These are phyloP conservation scores for Aphanocladium album DNA, from an alignment of 2,329 filamentous ascomycete genomes.

Conservation along the genomic window DNA sequence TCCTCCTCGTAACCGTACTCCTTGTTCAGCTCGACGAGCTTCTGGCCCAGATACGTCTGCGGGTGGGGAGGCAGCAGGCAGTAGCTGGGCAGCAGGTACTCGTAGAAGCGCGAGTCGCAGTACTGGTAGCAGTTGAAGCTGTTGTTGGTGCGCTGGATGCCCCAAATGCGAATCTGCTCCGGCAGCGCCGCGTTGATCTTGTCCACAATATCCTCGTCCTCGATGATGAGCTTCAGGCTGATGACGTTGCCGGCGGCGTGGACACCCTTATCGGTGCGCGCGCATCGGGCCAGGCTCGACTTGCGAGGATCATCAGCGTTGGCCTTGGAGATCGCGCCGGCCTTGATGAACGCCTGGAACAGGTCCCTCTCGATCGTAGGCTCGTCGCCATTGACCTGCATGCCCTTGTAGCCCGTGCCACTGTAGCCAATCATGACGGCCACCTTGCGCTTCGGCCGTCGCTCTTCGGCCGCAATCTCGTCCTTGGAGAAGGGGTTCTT, in stretches of 20 bases:
- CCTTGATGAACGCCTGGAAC: conserved; percentile 84
- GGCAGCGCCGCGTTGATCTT: conserved; percentile 86
- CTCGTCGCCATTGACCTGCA: conserved; percentile 80
- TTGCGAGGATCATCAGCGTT: conserved; percentile 97
- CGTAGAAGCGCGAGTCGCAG: conserved; percentile 94
- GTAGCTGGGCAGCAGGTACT: conserved; percentile 93
- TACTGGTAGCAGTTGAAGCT: conserved; percentile 92
- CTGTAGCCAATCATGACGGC: conserved; percentile 94
- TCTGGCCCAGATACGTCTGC: conserved; percentile 76
- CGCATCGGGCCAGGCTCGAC: conserved; percentile 87
- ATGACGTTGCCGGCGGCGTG: conserved; percentile 95
- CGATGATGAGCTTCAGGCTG: conserved; percentile 90
- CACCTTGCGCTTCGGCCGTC: conserved; percentile 91
- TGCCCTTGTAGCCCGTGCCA: conserved; percentile 93
- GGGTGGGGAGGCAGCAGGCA: conserved; percentile 90
- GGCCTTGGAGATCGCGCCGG: conserved; percentile 90
- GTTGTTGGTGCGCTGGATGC: conserved; percentile 81
- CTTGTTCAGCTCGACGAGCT: conserved; percentile 72
- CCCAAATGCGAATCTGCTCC: conserved; percentile 91
- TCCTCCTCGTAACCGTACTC: conserved; percentile 67
- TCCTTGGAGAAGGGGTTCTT: conserved; percentile 57
- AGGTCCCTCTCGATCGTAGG: conserved; percentile 96
- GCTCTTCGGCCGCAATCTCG: conserved; percentile 81
- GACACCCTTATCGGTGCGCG: conserved; percentile 94
- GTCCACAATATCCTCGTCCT: conserved; percentile 79